Evolutionary conservation across 2,329 filamentous ascomycete genomes (phyloP).

Genomic region (Lecanoromycetidae sp.): DNA sequence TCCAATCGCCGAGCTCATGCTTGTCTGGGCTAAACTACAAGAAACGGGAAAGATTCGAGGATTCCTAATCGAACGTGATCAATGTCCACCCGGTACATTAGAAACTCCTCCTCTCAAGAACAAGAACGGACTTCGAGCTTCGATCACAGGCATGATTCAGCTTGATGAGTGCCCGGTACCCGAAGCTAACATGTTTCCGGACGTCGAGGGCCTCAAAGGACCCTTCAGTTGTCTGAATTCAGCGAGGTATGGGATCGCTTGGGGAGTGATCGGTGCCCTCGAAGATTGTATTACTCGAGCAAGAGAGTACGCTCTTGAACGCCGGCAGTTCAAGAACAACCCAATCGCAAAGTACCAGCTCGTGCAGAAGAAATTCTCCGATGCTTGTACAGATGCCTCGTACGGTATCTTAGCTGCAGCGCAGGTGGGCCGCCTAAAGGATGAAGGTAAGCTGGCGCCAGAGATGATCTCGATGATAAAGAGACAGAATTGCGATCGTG

Average conservation of each 20-base stretch:
- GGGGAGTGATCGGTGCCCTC: conserved; percentile 84
- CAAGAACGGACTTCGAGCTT: conserved; percentile 87
- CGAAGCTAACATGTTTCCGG: conserved; percentile 84
- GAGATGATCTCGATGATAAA: conserved; percentile 98
- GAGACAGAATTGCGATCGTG: conserved; percentile 90
- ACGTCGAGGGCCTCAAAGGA: conserved; percentile 72
- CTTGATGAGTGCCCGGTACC: conserved; percentile 83
- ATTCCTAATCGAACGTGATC: conserved; percentile 74
- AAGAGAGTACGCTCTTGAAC: conserved; percentile 76
- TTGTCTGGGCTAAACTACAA: conserved; percentile 88
- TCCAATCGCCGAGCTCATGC: conserved; percentile 69
- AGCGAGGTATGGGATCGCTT: conserved; percentile 83
- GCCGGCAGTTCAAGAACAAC: conserved; percentile 93
- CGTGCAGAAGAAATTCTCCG: conserved; percentile 92
- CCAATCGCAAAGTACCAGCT: conserved; percentile 93
- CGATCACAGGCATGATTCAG: conserved; percentile 95
- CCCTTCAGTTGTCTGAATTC: conserved; percentile 93
- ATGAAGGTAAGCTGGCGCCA: conserved; percentile 71
- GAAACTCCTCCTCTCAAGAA: conserved; percentile 88
- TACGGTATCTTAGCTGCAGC: conserved; percentile 82
- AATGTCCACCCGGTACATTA: conserved; percentile 76
- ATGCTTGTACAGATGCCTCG: conserved; percentile 79
- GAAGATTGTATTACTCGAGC: conserved; percentile 81
- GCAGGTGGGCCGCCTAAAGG: conserved; percentile 87
- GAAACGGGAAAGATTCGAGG: conserved; percentile 89